Evolutionary conservation across 2,329 filamentous ascomycete genomes (phyloP), one percentile per base, ranked within the genome.

Genomic region (Metarhizium robertsii): DNA sequence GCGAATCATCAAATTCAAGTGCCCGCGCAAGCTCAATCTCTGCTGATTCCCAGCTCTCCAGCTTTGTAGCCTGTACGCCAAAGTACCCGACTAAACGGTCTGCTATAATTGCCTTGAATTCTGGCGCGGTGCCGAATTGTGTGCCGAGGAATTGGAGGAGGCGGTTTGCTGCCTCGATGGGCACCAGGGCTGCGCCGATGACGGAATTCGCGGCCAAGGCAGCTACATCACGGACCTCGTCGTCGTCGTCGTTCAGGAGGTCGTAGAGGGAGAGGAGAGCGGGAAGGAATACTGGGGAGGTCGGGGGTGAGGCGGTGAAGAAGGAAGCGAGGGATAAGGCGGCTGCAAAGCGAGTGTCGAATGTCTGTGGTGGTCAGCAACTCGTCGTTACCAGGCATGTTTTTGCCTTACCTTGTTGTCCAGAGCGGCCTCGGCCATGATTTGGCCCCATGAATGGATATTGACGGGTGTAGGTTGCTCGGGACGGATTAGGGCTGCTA

Each of bases 211-310:
- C 74, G 1, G 80, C 76, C 0, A 62, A 57, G 2, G 85, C 80
- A 7, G 85, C 86, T 1, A 80, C 68, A 38, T 86, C 80, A 48
- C 92, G 83, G 59, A 96, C 81, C 56, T 96, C 91, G 59, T 96
- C 90, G 65, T 97, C 92, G 66, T 97, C 92, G 66, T 97, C 94
- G 65, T 89, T 88, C 4, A 95, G 77, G 49, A 84, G 76, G 65
- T 90, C 85, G 69, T 94, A 92, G 1, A 92, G 73, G 3, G 85
- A 75, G 5, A 90, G 67, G 53, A 87, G 79, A 34, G 81, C 73
- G 1, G 80, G 73, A 1, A 90, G 68, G 38, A 82, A 71, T 14
- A 68, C 66, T 48, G 59, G 58, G 57, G 64, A 57, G 58, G 61
- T 43, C 2, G 61, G 40, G 13, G 55, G 57, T 3, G 64, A 43